Percentiles rank a stretch among this genome's conserved stretches.
Conservation (phyloP, 2,329 filamentous ascomycete species). For the Paramyrothecium sp. region DNA sequence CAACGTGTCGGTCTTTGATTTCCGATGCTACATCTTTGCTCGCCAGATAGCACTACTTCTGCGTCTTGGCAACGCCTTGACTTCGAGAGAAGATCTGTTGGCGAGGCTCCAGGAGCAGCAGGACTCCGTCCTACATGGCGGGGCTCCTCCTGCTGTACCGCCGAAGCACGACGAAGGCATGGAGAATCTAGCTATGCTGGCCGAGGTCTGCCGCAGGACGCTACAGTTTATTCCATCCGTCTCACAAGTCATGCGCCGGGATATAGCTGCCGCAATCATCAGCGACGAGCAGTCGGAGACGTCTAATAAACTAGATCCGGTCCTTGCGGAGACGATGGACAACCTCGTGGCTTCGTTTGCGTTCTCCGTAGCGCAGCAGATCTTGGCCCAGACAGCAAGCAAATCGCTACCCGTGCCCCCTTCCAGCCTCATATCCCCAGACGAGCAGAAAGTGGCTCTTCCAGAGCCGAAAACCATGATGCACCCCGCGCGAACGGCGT, state of each 20-base stretch:
- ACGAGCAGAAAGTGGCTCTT: conserved; percentile 56
- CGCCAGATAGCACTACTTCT: conserved; percentile 82
- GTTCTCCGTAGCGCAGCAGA: conserved; percentile 73
- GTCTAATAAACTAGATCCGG: conserved; percentile 25
- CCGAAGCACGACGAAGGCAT: conserved; percentile 55
- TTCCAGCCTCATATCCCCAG: conserved; percentile 46
- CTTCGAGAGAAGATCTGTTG: conserved; percentile 60
- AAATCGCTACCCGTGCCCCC: conserved; percentile 65
- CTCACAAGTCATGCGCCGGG: conserved; percentile 75
- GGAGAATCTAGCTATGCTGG: conserved; percentile 77
- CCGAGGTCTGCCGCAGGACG: conserved; percentile 80
- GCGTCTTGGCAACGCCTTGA: conserved; percentile 74
- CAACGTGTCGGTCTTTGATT: conserved; percentile 95
- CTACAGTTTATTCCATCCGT: conserved; percentile 82
- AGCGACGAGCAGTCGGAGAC: conserved; percentile 31
- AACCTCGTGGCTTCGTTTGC: conserved; percentile 77
- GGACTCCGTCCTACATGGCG: conserved; percentile 55
- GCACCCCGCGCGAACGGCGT: conserved; percentile 65
- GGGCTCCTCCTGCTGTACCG: conserved; percentile 49
- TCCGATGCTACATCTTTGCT: conserved; percentile 89
- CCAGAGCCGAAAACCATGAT: conserved; percentile 70
- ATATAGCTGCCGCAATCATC: conserved; percentile 65
- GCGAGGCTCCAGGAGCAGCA: conserved; percentile 62
- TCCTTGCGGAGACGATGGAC: conserved; percentile 58
- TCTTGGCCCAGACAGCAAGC: conserved; percentile 72